These are phyloP conservation scores for Diaporthe australafricana DNA, from an alignment of 2,329 filamentous ascomycete genomes.

Conservation along the genomic window DNA sequence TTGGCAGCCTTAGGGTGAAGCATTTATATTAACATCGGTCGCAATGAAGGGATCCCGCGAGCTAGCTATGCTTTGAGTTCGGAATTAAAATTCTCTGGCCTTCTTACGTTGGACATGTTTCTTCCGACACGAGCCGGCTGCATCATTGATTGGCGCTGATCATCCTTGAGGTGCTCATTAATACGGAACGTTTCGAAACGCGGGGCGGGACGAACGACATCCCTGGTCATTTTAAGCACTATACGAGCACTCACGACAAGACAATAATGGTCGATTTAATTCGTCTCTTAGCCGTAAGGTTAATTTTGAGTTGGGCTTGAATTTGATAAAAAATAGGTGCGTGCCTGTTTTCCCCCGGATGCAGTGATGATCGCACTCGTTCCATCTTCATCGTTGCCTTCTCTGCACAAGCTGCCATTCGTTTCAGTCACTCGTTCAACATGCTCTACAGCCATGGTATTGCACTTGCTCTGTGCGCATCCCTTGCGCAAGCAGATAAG, in stretches of 20 bases:
- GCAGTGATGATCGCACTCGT: accelerated
- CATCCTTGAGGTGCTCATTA: not conserved
- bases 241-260: not conserved
- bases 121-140: not conserved
- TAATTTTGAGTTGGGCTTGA: not conserved
- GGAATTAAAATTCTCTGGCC: not conserved
- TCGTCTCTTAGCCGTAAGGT: not conserved
- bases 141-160: too few relatives aligned
- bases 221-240: not conserved
- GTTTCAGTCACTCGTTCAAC: not conserved
- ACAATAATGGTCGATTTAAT: too few relatives aligned
- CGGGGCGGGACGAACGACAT: not conserved
- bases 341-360: too few relatives aligned
- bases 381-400: not conserved
- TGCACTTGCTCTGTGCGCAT: not conserved
- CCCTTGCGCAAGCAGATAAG: slow-evolving; percentile 16
- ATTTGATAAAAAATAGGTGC: not conserved
- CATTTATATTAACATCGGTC: not conserved
- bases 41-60: not conserved
- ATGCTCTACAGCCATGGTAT: slow-evolving; percentile 1
- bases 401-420: not conserved
- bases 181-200: not conserved
- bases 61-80: not conserved
- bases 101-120: not conserved
- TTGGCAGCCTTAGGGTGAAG: not conserved